A percentile compares a stretch with the other conserved stretches of the same genome.
phyloP scores from a whole-genome alignment of 164 flowering plant species.

The Euptelea pleiosperma region DNA sequence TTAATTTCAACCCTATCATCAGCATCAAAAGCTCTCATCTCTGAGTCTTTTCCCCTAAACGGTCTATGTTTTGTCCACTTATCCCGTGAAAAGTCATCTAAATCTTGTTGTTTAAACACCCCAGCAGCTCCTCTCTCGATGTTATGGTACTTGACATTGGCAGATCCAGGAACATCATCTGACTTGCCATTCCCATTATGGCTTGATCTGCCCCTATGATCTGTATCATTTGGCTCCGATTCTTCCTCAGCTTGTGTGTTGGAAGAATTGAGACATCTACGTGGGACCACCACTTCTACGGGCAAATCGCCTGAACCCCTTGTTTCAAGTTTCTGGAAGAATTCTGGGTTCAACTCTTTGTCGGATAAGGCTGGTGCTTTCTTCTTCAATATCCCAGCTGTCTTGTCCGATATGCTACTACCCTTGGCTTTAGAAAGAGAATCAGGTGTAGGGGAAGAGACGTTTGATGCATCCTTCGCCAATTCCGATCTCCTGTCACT shows the following conservation, averaged over 20 bases:
- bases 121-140: conserved; percentile 37
- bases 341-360: conserved; percentile 83
- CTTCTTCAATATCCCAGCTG: conserved; percentile 76
- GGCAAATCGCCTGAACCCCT: conserved; percentile 77
- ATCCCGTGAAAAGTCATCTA: conserved; percentile 34
- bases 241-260: conserved; percentile 50
- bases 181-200: conserved; percentile 27
- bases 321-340: conserved; percentile 82
- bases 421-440: conserved; percentile 40
- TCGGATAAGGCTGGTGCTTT: conserved; percentile 68
- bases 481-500: conserved; percentile 31
- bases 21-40: conserved; percentile 30
- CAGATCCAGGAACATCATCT: conserved; percentile 36
- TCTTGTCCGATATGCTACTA: conserved; percentile 55
- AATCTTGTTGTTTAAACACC: conserved; percentile 28
- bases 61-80: conserved; percentile 38
- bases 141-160: conserved; percentile 25
- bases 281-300: conserved; percentile 88
- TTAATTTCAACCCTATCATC: conserved; percentile 38
- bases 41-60: conserved; percentile 44
- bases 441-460: conserved; percentile 34
- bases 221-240: conserved; percentile 37
- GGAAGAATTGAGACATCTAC: conserved; percentile 46
- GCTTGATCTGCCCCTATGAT: conserved; percentile 29
- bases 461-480: conserved; percentile 34